Percentiles rank a stretch among this genome's conserved stretches.
These are phyloP conservation scores for Tinospora cordifolia DNA, from an alignment of 164 flowering plant genomes.

Conservation along the genomic window DNA sequence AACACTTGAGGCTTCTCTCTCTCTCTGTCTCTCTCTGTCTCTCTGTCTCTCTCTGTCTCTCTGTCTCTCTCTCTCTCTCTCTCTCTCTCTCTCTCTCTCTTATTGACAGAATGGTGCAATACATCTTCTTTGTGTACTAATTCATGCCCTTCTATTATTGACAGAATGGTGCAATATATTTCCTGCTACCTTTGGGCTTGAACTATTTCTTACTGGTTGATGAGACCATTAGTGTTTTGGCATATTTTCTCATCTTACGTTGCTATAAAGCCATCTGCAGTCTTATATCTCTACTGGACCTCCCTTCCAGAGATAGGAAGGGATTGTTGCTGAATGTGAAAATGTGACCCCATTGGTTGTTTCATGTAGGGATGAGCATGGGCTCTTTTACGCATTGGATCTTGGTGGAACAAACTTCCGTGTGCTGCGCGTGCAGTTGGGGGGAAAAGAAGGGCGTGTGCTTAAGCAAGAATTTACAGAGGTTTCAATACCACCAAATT, in stretches of 20 bases:
- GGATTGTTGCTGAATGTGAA: not conserved
- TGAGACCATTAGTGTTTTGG: not conserved
- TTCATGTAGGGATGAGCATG: slow-evolving; percentile 63
- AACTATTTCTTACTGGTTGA: not conserved
- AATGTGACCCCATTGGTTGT: not conserved
- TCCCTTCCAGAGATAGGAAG: no score
- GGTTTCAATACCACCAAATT: slow-evolving; percentile 66
- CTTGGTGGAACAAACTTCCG: slow-evolving; percentile 97
- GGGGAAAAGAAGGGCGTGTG: slow-evolving; percentile 61
- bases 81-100: not conserved
- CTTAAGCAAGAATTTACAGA: slow-evolving; percentile 63
- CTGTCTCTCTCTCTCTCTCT: not conserved
- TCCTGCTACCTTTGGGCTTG: not conserved
- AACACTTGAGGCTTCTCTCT: not conserved
- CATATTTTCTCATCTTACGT: not conserved
- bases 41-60: no score
- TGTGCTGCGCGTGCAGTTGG: slow-evolving; percentile 74
- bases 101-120: not conserved
- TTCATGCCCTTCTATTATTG: not conserved
- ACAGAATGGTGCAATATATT: not conserved
- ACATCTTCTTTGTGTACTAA: not conserved
- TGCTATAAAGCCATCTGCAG: not conserved
- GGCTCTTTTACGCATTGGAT: slow-evolving; percentile 82
- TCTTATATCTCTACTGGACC: not conserved
- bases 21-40: no score